Base-by-base conservation (phyloP, 306 rosid species). In the Potentilla sterilis region DNA sequence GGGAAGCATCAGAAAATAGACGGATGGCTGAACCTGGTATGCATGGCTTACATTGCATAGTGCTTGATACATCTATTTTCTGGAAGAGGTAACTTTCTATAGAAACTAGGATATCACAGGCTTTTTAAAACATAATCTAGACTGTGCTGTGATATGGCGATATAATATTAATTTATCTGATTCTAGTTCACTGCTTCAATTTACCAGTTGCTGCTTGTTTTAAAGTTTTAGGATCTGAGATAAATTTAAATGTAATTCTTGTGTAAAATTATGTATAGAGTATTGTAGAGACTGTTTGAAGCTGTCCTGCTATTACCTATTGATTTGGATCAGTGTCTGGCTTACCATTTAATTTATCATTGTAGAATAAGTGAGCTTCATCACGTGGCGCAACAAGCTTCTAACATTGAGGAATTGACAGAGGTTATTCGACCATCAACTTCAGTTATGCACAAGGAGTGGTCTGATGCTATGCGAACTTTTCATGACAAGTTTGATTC, bases 361-460 rank as follows among this genome's bases (percentile, higher is more conserved):
- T 83, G 70, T 78, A 94, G 98, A 89, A 94, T 89, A 87, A 84
- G 85, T 85, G 98, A 92, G 82, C 95, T 94, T 73, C 93, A 94
- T 85, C 98, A 89, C 72, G 93, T 94, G 78, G 98, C 98, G 74
- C 98, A 90, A 81, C 98, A 94, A 83, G 98, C 98, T 80, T 94
- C 97, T 80, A 94, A 85, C 82, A 87, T 92, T 72, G 93, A 88
- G 72, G 97, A 91, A 83, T 80, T 94, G 82, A 83, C 88, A 67
- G 96, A 94, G 87, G 98, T 94, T 87, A 86, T 94, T 40, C 86
- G 89, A 73, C 87, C 88, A 73, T 90, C 98, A 38, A 80, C 92
- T 76, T 90, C 96, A 52, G 92, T 92, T 71, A 94, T 94, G 98
- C 76, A 84, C 77, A 92, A 92, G 90, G 97, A 83, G 88, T 94